Conservation (phyloP, 2,329 filamentous ascomycete genomes). For the Microdochium paspali region DNA sequence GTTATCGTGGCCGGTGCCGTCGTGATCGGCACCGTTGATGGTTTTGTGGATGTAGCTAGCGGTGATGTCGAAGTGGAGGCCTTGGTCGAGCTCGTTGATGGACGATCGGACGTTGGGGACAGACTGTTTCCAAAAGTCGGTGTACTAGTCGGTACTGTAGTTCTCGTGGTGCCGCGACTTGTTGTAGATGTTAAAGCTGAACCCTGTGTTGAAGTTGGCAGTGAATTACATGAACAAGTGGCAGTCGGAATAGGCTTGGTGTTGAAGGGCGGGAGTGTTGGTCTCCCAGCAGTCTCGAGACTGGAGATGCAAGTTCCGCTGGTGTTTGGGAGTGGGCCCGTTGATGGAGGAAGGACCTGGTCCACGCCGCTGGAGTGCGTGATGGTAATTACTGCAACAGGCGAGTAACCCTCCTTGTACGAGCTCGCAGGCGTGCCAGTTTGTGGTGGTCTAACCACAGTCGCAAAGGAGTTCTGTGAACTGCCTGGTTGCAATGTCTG, state of each 20-base stretch:
- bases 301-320: slow-evolving; percentile 21
- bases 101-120: too few species aligned
- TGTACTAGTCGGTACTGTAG: background rate
- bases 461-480: background rate
- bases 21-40: too few species aligned
- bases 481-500: background rate
- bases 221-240: slow-evolving; percentile 14
- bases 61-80: too few species aligned
- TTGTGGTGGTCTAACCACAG: background rate
- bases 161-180: slow-evolving; percentile 2
- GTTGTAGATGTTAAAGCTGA: slow-evolving; percentile 10
- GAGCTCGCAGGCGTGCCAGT: background rate
- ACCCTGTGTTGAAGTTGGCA: slow-evolving; percentile 5
- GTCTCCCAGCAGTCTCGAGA: slow-evolving; percentile 17
- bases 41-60: background rate
- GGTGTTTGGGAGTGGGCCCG: slow-evolving; percentile 17
- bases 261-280: slow-evolving; percentile 14
- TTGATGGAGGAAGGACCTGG: slow-evolving; percentile 22
- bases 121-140: background rate
- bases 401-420: slow-evolving; percentile 10
- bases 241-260: slow-evolving; percentile 25
- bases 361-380: slow-evolving; percentile 18
- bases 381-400: slow-evolving; percentile 20
- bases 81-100: too few species aligned
- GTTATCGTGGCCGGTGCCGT: too few species aligned